phyloP scores from a whole-genome alignment of 495 filamentous ascomycete species.

The Penicillium odoratum region DNA sequence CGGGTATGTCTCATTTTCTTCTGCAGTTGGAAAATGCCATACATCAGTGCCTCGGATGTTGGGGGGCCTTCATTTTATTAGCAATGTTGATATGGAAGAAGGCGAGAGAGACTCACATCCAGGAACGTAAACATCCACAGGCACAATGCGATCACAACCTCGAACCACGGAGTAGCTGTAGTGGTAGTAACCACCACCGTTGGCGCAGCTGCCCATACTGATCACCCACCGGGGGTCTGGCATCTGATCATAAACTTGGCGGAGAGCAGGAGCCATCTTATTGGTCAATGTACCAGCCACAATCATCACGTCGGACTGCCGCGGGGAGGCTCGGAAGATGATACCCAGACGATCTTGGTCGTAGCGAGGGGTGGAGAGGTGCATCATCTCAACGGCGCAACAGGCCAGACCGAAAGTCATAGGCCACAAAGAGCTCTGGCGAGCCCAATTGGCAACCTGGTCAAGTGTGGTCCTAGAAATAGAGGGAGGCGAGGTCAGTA shows the following conservation, averaged over 20 bases:
- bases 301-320: conserved; percentile 98
- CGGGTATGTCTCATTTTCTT: conserved; percentile 87
- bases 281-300: conserved; percentile 95
- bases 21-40: conserved; percentile 90
- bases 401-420: conserved; percentile 98
- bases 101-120: conserved; percentile 56
- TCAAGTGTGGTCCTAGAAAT: conserved; percentile 78
- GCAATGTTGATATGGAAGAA: conserved; percentile 7
- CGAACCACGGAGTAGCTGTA: conserved; percentile 92
- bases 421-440: conserved; percentile 91
- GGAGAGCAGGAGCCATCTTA: conserved; percentile 94
- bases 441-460: conserved; percentile 90
- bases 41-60: conserved; percentile 90
- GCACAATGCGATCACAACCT: conserved; percentile 91
- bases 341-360: conserved; percentile 95
- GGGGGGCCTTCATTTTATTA: conserved; percentile 59
- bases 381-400: conserved; percentile 99
- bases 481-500: conserved; percentile 10
- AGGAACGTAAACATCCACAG: conserved; percentile 96
- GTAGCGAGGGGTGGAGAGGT: conserved; percentile 92
- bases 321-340: conserved; percentile 94
- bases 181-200: conserved; percentile 96
- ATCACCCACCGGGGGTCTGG: conserved; percentile 95
- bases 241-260: conserved; percentile 98
- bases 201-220: conserved; percentile 92